Base-by-base conservation (phyloP, 176 grass and related monocot species). In the Metroxylon sagu region DNA sequence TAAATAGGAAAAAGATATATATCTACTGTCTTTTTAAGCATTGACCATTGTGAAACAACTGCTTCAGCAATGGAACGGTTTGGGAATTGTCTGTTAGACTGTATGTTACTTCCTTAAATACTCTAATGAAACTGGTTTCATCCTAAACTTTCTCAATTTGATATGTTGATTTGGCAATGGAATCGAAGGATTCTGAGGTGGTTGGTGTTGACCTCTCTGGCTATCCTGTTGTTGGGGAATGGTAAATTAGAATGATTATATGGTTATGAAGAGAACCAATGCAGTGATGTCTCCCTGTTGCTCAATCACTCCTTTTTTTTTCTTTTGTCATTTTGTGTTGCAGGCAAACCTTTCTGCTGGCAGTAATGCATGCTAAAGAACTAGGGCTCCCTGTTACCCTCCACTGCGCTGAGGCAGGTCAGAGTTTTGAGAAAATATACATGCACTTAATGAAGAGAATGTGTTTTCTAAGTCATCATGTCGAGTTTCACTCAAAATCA, bases 191-290 rank as follows among this genome's bases (percentile, higher is more conserved):
- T 52, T 61, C 78, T 23, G 93, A 84, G 61, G 81, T 97, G 30
- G 77, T 97, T 56, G 93, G 93, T 27, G 82, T 97, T 66, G 93
- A 97, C 65, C 82, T 97, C 57, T 97, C 93, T 51, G 93, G 93
- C 49, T 87, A 97, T 82, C 93, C 93, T 76, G 71, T 72, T 81
- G 57, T 91, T 67, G 93, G 93, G 48, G 76, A 97, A 29, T 97
- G 93, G 93, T 97, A 88, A 68, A 56, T 43, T 55, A 25, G 64
- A 18, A 25, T 12, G 26, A 6, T 1, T 27, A n/a, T 18, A 56
- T 4, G 16, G 48, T 67, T 27, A 14, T 81, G 18, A 25, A 7
- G 53, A 60, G 39, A 25, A 71, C 23, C 60, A 65, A 72, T 14
- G 35, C 35, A 14, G 35, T 43, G 35, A 43, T 43, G 35, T 43